These are phyloP conservation scores for Trichosanthes truncata DNA, from an alignment of 306 rosid species.

Conservation along the genomic window DNA sequence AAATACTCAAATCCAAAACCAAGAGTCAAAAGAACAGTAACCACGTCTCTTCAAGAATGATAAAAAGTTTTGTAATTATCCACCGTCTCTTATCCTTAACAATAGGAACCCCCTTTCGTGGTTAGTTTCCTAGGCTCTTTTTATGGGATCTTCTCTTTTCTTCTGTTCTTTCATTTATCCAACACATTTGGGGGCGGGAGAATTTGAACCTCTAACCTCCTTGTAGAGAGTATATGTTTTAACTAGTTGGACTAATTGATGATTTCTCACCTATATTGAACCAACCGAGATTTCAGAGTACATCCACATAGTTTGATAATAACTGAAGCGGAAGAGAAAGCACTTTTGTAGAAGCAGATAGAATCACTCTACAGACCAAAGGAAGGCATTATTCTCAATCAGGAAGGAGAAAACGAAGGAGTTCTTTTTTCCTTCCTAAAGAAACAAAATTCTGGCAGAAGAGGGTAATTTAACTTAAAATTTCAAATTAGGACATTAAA, in stretches of 20 bases:
- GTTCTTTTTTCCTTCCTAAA: not conserved
- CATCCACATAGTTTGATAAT: too few species aligned
- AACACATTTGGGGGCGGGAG: too few species aligned
- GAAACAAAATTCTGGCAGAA: not conserved
- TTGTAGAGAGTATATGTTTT: too few species aligned
- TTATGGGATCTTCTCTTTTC: not conserved
- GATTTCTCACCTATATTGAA: not conserved
- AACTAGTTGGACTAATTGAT: not conserved
- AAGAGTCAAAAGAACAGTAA: not conserved
- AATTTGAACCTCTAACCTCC: not conserved
- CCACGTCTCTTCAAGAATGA: not conserved
- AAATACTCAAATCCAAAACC: not conserved
- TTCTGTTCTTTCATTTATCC: not conserved
- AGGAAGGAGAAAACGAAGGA: not conserved
- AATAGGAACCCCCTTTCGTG: not conserved
- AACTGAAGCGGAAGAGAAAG: too few species aligned
- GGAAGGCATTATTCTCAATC: not conserved
- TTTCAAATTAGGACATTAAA: not conserved
- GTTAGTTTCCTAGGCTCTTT: not conserved
- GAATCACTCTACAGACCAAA: too few species aligned
- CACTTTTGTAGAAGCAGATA: too few species aligned
- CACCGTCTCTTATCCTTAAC: not conserved
- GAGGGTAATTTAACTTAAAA: not conserved
- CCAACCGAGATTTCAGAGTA: not conserved
- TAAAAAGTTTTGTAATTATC: not conserved